These are phyloP conservation scores for Henningerozyma blattae DNA, from an alignment of 805 yeast genomes.

Conservation along the genomic window DNA sequence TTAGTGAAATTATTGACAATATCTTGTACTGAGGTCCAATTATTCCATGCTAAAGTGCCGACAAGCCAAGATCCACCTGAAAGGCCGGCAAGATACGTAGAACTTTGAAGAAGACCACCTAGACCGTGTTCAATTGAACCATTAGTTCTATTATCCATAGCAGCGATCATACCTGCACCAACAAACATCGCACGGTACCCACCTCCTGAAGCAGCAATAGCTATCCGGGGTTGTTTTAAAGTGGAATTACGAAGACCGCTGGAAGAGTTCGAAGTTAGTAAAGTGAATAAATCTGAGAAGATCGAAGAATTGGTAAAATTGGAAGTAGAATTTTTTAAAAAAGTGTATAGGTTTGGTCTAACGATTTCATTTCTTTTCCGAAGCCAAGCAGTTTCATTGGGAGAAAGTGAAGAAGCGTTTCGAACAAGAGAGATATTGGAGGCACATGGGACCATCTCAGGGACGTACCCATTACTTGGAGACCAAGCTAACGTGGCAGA, in stretches of 20 bases:
- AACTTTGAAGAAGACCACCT: constrained; percentile 62
- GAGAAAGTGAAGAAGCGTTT: constrained; percentile 36
- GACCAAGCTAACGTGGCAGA: too few relatives aligned
- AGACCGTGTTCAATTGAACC: constrained; percentile 43
- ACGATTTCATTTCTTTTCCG: constrained; percentile 34
- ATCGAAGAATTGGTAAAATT: constrained; percentile 12
- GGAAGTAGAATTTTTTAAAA: constrained; percentile 12
- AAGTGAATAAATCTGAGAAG: constrained; percentile 5
- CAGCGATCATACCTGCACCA: constrained; percentile 78
- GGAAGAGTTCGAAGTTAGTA: too few relatives aligned
- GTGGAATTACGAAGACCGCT: too few relatives aligned
- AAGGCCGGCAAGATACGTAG: constrained; percentile 64
- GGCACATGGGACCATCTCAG: constrained; percentile 48
- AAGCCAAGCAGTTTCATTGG: constrained; percentile 42
- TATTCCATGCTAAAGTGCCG: constrained; percentile 56
- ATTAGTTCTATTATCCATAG: constrained; percentile 65
- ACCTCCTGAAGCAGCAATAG: constrained; percentile 68
- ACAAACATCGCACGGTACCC: constrained; percentile 83
- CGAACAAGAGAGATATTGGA: constrained; percentile 29
- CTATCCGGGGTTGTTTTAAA: constrained; percentile 31
- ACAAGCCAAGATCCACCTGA: constrained; percentile 84
- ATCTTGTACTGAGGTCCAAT: constrained; percentile 59
- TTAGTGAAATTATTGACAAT: constrained; percentile 30
- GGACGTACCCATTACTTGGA: constrained; percentile 30
- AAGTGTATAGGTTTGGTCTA: constrained; percentile 29